phyloP scores from a whole-genome alignment of 2,329 filamentous ascomycete species.

The Monosporascus sp. region DNA sequence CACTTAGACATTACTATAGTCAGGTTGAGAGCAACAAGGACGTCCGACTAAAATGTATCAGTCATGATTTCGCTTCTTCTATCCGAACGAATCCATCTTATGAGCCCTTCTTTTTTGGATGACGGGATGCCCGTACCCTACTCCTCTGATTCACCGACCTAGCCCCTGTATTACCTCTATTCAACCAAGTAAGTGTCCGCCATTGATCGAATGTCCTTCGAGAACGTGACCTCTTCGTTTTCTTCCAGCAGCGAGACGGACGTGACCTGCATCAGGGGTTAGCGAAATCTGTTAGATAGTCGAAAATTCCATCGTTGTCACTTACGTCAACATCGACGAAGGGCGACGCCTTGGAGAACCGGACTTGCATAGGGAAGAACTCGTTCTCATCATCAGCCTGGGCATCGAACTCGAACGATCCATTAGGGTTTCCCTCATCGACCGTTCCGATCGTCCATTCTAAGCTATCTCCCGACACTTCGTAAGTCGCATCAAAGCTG shows the following conservation, averaged over 20 bases:
- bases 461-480: constrained; percentile 84
- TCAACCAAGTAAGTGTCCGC: constrained; percentile 74
- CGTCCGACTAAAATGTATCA: not conserved
- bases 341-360: constrained; percentile 79
- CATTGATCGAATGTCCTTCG: constrained; percentile 72
- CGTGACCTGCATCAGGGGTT: constrained; percentile 47
- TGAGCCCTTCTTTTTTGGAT: constrained; percentile 6
- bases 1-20: not conserved
- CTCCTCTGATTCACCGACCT: constrained; percentile 3
- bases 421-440: constrained; percentile 73
- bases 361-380: constrained; percentile 95
- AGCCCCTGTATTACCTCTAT: constrained; percentile 36
- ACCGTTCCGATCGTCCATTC: constrained; percentile 92
- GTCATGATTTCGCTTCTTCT: not conserved
- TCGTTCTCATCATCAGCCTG: constrained; percentile 82
- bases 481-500: constrained; percentile 90
- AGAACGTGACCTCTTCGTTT: constrained; percentile 74
- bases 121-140: constrained; percentile 8
- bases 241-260: constrained; percentile 67
- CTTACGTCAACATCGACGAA: constrained; percentile 93
- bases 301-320: constrained; percentile 16
- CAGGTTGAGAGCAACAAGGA: not conserved
- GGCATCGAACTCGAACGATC: constrained; percentile 93
- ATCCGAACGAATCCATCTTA: not conserved
- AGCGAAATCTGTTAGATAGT: constrained; percentile 9